phyloP scores from a whole-genome alignment of 257 asterid species.

The Fraxinus quadrangulata region DNA sequence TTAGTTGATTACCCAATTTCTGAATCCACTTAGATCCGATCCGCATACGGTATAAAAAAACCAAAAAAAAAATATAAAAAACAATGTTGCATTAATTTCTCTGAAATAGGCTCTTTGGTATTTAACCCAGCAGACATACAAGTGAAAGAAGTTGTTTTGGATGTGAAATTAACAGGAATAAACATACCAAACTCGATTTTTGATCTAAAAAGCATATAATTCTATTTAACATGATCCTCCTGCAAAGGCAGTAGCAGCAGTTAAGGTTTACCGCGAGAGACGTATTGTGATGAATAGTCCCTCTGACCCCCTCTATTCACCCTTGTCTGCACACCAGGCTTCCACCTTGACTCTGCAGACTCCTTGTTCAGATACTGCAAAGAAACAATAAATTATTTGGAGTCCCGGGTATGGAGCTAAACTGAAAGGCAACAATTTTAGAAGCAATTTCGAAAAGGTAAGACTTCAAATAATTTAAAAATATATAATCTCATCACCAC shows the following conservation, averaged over 20 bases:
- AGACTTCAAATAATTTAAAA: neutral
- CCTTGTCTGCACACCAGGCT: conserved; percentile 63
- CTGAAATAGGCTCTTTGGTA: neutral
- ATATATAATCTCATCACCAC: neutral
- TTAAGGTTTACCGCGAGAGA: conserved; percentile 57
- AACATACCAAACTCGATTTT: conserved; percentile 11
- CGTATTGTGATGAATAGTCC: conserved; percentile 52
- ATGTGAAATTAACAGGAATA: conserved; percentile 3
- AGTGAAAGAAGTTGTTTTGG: conserved; percentile 1
- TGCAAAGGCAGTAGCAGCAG: conserved; percentile 5
- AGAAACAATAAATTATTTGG: conserved; percentile 18
- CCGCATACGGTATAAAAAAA: neutral
- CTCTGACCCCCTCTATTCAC: conserved; percentile 68
- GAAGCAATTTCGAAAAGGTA: conserved; percentile 8
- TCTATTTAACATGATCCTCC: neutral
- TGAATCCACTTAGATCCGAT: neutral
- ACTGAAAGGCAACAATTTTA: conserved; percentile 17
- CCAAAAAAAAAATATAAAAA: neutral
- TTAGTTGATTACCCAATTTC: neutral
- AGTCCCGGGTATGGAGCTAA: neutral
- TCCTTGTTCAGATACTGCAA: conserved; percentile 67
- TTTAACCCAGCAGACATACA: conserved; percentile 4
- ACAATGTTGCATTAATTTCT: neutral
- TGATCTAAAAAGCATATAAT: neutral
- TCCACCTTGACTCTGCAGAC: conserved; percentile 64